These are phyloP conservation scores for Crithidia bombi DNA, from an alignment of 208 protist species.

Conservation along the genomic window DNA sequence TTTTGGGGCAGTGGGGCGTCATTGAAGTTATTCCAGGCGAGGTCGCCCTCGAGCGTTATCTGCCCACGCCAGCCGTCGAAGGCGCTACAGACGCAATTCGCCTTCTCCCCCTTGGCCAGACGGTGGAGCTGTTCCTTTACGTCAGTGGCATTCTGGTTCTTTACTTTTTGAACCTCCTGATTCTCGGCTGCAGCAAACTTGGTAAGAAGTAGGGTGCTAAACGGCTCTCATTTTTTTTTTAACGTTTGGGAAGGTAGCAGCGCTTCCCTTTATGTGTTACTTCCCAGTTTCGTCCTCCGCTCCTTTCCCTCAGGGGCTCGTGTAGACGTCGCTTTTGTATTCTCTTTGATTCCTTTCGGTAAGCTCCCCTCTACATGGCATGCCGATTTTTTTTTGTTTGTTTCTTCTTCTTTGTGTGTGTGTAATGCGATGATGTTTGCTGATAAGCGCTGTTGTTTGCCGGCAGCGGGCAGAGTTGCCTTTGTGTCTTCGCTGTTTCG, in stretches of 20 bases:
- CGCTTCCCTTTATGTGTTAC: background rate
- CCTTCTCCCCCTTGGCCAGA: conserved; percentile 50
- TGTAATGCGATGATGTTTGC: too few relatives aligned
- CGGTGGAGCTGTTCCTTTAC: conserved; percentile 54
- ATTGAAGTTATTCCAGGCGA: conserved; percentile 57
- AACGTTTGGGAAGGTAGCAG: background rate
- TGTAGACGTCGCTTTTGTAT: too few relatives aligned
- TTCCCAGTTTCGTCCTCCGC: background rate
- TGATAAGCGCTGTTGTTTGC: too few relatives aligned
- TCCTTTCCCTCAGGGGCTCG: too few relatives aligned
- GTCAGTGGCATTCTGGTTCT: conserved; percentile 47
- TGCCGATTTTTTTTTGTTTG: too few relatives aligned
- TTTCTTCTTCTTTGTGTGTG: too few relatives aligned
- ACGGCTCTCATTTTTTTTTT: too few relatives aligned
- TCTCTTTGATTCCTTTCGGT: too few relatives aligned
- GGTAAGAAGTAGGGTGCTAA: conserved; percentile 24
- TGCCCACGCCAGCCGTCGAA: conserved; percentile 53
- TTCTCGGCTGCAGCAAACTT: conserved; percentile 56
- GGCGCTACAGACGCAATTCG: conserved; percentile 54
- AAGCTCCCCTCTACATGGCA: too few relatives aligned
- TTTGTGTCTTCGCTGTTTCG: too few relatives aligned
- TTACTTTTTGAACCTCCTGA: conserved; percentile 61
- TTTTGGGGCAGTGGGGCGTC: conserved; percentile 54
- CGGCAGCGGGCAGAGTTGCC: too few relatives aligned
- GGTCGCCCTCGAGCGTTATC: conserved; percentile 48